phyloP scores from a whole-genome alignment of 495 filamentous ascomycete species.

The Penicillium verhagenii region DNA sequence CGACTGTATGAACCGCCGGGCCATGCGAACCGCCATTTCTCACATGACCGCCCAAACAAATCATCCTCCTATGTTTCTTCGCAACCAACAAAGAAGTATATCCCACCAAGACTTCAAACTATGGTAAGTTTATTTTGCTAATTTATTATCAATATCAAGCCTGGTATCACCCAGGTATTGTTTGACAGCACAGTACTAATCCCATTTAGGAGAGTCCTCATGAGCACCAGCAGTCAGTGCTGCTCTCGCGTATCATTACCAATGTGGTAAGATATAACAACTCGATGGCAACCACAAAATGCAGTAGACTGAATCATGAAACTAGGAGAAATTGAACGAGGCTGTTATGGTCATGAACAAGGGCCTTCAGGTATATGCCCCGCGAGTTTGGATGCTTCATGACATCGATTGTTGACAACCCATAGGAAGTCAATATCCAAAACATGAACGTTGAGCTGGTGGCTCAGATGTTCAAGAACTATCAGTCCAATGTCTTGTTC shows the following conservation, averaged over 20 bases:
- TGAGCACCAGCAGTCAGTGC: conserved; percentile 92
- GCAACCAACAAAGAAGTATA: not conserved
- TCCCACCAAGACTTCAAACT: not conserved
- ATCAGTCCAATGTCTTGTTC: conserved; percentile 95
- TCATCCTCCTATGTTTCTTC: not conserved
- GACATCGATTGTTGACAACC: not conserved
- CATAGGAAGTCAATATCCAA: conserved; percentile 91
- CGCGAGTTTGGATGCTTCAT: not conserved
- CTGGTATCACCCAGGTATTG: no score
- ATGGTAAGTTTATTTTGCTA: not conserved
- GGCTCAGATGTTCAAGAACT: conserved; percentile 99
- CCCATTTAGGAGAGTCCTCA: conserved; percentile 82
- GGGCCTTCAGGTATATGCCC: conserved; percentile 67
- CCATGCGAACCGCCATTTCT: no score
- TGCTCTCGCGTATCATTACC: conserved; percentile 92
- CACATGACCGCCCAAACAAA: conserved; percentile 4
- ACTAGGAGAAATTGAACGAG: conserved; percentile 96
- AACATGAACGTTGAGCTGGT: conserved; percentile 99
- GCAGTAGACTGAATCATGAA: not conserved
- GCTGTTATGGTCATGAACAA: conserved; percentile 90
- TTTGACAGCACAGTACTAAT: not conserved
- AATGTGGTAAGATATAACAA: conserved; percentile 91
- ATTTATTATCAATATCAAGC: not conserved
- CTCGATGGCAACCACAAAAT: not conserved
- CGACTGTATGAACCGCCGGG: no score